phyloP scores from a whole-genome alignment of 768 basidiomycete genomes.

The Rhodotorula babjevae region DNA sequence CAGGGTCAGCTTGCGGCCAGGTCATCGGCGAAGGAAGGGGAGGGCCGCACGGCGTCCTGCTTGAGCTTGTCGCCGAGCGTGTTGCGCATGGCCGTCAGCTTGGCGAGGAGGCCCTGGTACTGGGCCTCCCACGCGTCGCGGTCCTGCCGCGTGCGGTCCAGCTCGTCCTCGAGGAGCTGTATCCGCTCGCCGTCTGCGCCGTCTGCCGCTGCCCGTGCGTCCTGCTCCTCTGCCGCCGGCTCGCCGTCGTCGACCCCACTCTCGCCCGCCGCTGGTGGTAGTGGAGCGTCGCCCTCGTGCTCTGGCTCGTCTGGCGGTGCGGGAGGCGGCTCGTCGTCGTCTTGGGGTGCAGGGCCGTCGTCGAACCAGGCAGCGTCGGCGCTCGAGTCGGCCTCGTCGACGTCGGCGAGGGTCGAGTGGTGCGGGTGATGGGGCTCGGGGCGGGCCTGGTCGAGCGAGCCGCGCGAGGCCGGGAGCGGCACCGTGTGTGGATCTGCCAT shows the following conservation, averaged over 20 bases:
- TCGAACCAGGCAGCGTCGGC: background rate
- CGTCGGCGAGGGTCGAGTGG: slow-evolving; percentile 3
- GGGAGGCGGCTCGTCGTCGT: background rate
- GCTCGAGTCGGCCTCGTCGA: background rate
- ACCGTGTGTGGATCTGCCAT: slow-evolving; percentile 24
- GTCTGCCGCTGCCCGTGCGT: background rate
- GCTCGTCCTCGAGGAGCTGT: slow-evolving; percentile 51
- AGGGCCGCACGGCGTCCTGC: slow-evolving; percentile 73
- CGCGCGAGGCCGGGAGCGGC: slow-evolving; percentile 28
- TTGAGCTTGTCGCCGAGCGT: slow-evolving; percentile 88
- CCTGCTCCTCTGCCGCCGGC: no score
- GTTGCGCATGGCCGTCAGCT: slow-evolving; percentile 86
- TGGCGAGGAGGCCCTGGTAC: slow-evolving; percentile 77
- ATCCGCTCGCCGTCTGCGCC: slow-evolving; percentile 18
- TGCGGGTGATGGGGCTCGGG: background rate
- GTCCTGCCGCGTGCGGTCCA: slow-evolving; percentile 71
- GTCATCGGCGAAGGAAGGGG: slow-evolving; percentile 23
- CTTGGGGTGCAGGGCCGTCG: background rate
- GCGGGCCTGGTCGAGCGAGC: slow-evolving; percentile 25
- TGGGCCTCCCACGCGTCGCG: slow-evolving; percentile 81
- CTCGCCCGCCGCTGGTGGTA: background rate
- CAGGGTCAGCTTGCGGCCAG: no score
- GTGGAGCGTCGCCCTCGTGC: background rate
- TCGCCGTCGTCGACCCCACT: background rate
- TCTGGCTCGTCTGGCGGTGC: background rate